These are phyloP conservation scores for Clavariopsis aquatica DNA, from an alignment of 495 filamentous ascomycete species.

Conservation along the genomic window DNA sequence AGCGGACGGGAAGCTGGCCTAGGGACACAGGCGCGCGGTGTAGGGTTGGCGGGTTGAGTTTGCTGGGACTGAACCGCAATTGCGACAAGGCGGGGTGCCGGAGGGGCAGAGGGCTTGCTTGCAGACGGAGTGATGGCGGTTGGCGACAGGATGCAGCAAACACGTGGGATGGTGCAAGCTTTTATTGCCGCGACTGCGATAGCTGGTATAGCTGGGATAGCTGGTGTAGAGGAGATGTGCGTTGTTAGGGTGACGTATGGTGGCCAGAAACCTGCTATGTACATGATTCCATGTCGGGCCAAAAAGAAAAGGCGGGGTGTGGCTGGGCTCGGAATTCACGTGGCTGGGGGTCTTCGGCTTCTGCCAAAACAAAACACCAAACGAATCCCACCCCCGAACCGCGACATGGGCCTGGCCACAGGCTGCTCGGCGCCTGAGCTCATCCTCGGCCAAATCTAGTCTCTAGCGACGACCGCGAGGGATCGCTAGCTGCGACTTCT, in stretches of 20 bases:
- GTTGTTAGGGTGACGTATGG: slow-evolving; percentile 15
- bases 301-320: not conserved
- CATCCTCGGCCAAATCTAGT: not conserved
- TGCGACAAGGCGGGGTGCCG: not conserved
- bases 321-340: not conserved
- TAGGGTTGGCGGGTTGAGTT: not conserved
- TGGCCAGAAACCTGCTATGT: slow-evolving; percentile 8
- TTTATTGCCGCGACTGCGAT: slow-evolving; percentile 6
- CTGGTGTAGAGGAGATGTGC: not conserved
- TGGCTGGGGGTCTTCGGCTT: not conserved
- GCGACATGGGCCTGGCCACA: not conserved
- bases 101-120: not conserved
- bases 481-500: not conserved
- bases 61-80: slow-evolving; percentile 1
- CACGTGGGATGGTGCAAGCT: not conserved
- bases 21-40: not conserved
- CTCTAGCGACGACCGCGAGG: not conserved
- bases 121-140: not conserved
- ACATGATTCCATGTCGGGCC: no score
- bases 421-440: not conserved
- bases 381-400: not conserved
- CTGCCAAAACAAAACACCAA: slow-evolving; percentile 4
- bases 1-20: not conserved
- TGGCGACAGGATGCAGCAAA: not conserved
- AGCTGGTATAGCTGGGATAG: not conserved